Conservation (phyloP, 257 asterid genomes). For the Misopates orontium region DNA sequence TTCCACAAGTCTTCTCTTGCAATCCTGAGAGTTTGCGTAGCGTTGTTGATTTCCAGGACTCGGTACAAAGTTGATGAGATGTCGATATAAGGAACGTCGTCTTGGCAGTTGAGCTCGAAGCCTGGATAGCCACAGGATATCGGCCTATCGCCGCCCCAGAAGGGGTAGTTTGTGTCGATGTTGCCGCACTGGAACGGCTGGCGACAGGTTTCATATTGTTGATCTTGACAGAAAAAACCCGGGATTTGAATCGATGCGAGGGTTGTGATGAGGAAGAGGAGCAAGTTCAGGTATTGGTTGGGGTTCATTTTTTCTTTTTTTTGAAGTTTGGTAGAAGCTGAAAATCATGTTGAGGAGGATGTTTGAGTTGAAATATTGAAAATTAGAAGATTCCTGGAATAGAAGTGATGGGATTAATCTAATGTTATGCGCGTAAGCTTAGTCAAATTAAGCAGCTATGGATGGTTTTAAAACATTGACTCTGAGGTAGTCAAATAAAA, state of each 20-base stretch:
- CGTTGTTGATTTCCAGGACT: slow-evolving; percentile 18
- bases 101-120: slow-evolving; percentile 40
- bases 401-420: too few relatives aligned
- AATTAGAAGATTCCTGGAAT: neutral
- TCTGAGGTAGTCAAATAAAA: too few relatives aligned
- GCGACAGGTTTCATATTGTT: slow-evolving; percentile 22
- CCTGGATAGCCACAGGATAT: slow-evolving; percentile 44
- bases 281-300: neutral
- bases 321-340: neutral
- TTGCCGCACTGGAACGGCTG: slow-evolving; percentile 32
- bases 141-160: slow-evolving; percentile 42
- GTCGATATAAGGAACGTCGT: slow-evolving; percentile 10
- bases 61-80: slow-evolving; percentile 27
- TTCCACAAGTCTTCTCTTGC: slow-evolving; percentile 42
- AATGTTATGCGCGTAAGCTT: too few relatives aligned
- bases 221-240: slow-evolving; percentile 24
- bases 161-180: slow-evolving; percentile 38
- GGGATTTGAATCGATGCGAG: slow-evolving; percentile 24
- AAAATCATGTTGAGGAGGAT: neutral
- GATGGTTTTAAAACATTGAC: too few relatives aligned
- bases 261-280: slow-evolving; percentile 22
- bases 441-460: too few relatives aligned
- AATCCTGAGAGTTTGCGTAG: slow-evolving; percentile 8
- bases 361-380: neutral
- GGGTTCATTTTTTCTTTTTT: slow-evolving; percentile 31